Evolutionary conservation across 768 basidiomycete species (phyloP).

Genomic region (Harrya chromipes): DNA sequence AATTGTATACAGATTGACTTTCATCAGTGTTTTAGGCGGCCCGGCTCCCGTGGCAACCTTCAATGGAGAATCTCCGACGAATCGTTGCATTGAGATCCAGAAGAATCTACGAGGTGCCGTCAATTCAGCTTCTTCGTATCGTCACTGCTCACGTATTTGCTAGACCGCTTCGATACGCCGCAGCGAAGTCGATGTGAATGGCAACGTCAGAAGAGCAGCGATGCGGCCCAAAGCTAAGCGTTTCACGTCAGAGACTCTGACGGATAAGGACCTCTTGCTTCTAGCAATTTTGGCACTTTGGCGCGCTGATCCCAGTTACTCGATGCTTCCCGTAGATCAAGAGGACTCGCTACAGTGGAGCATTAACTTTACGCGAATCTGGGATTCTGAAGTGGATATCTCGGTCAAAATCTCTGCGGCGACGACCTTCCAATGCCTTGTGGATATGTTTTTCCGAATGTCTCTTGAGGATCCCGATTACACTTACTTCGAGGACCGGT

Average conservation of each 20-base stretch:
- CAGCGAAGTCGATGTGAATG: conserved; percentile 58
- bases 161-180: conserved; percentile 53
- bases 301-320: conserved; percentile 56
- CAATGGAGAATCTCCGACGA: conserved; percentile 47
- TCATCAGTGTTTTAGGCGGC: conserved; percentile 39
- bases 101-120: conserved; percentile 53
- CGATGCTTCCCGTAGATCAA: conserved; percentile 42
- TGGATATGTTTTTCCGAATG: conserved; percentile 44
- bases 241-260: conserved; percentile 53
- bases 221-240: conserved; percentile 61
- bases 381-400: conserved; percentile 61
- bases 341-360: conserved; percentile 47
- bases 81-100: conserved; percentile 48
- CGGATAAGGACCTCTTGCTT: conserved; percentile 67
- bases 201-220: conserved; percentile 50
- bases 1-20: not conserved
- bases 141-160: conserved; percentile 8
- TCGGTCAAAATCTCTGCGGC: conserved; percentile 63
- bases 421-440: conserved; percentile 44
- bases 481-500: conserved; percentile 38
- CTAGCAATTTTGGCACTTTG: conserved; percentile 69
- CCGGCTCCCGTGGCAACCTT: conserved; percentile 54
- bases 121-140: conserved; percentile 4
- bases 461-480: conserved; percentile 38
- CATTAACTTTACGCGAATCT: conserved; percentile 47